These are phyloP conservation scores for Gnomoniopsis sp. DNA, from an alignment of 2,329 filamentous ascomycete species.

Conservation along the genomic window DNA sequence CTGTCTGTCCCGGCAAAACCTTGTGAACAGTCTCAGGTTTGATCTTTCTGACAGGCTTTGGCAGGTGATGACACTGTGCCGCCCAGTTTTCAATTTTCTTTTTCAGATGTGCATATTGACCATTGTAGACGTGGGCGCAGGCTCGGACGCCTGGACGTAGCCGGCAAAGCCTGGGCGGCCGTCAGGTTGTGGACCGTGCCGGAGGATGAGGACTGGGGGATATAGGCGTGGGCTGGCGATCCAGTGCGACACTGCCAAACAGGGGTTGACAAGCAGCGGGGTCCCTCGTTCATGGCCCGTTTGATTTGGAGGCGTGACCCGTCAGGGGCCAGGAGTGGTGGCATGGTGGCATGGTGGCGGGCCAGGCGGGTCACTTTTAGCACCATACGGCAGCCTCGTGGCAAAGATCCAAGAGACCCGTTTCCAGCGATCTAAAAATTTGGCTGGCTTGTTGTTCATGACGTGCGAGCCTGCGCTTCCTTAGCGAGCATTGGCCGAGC, in stretches of 20 bases:
- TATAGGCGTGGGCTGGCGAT: slow-evolving; percentile 16
- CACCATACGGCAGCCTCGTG: slow-evolving; percentile 7
- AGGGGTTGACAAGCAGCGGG: slow-evolving; percentile 12
- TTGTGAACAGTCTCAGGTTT: not conserved
- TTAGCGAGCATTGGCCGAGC: too few relatives aligned
- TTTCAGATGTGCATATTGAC: slow-evolving; percentile 11
- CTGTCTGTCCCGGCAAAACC: slow-evolving; percentile 1
- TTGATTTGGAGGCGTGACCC: slow-evolving; percentile 14
- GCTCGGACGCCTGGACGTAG: not conserved
- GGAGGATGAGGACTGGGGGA: slow-evolving; percentile 1
- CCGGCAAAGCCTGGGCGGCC: not conserved
- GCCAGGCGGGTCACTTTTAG: slow-evolving; percentile 4
- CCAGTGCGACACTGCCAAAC: slow-evolving; percentile 12
- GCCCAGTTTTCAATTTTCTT: slow-evolving; percentile 1
- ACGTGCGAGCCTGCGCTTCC: not conserved
- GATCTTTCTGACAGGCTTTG: slow-evolving; percentile 4
- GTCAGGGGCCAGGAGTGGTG: slow-evolving; percentile 1
- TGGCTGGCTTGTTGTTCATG: not conserved
- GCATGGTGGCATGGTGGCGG: slow-evolving; percentile 1
- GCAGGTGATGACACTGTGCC: slow-evolving; percentile 9
- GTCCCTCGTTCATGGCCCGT: not conserved
- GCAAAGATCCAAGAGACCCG: slow-evolving; percentile 7
- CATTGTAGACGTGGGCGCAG: slow-evolving; percentile 13
- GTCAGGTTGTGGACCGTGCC: slow-evolving; percentile 5
- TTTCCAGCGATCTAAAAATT: not conserved